These are phyloP conservation scores for Fraxinus baroniana DNA, from an alignment of 305 asterid genomes.

Conservation along the genomic window DNA sequence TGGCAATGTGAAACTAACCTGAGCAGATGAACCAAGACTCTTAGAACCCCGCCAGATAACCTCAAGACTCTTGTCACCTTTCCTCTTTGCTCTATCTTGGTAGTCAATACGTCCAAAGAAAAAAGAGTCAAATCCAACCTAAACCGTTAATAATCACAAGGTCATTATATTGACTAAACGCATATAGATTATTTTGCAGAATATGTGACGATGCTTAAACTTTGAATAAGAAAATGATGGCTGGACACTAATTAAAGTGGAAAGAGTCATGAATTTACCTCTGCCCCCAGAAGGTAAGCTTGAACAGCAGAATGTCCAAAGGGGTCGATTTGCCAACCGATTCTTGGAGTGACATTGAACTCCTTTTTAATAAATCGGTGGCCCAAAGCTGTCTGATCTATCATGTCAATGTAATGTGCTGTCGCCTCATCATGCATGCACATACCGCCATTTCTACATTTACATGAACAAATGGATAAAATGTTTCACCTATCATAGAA, in stretches of 20 bases:
- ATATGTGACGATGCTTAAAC: background rate
- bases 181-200: background rate
- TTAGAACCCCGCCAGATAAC: conserved; percentile 92
- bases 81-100: conserved; percentile 93
- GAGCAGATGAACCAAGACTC: conserved; percentile 78
- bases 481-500: conserved; percentile 17
- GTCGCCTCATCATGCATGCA: conserved; percentile 99
- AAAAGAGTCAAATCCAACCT: conserved; percentile 96
- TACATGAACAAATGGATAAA: background rate
- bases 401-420: conserved; percentile 94
- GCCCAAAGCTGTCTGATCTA: conserved; percentile 94
- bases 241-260: background rate
- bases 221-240: background rate
- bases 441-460: conserved; percentile 91
- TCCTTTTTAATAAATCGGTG: conserved; percentile 69
- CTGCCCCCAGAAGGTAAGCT: conserved; percentile 95
- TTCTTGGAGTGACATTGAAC: conserved; percentile 85
- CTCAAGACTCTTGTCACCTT: conserved; percentile 77
- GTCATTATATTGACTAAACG: conserved; percentile 16
- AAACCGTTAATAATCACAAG: conserved; percentile 25
- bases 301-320: conserved; percentile 99
- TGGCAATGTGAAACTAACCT: conserved; percentile 43
- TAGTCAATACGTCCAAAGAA: conserved; percentile 96
- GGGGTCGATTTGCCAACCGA: conserved; percentile 99
- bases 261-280: conserved; percentile 43